phyloP scores from a whole-genome alignment of 495 filamentous ascomycete species.

The Bacidia rubella region DNA sequence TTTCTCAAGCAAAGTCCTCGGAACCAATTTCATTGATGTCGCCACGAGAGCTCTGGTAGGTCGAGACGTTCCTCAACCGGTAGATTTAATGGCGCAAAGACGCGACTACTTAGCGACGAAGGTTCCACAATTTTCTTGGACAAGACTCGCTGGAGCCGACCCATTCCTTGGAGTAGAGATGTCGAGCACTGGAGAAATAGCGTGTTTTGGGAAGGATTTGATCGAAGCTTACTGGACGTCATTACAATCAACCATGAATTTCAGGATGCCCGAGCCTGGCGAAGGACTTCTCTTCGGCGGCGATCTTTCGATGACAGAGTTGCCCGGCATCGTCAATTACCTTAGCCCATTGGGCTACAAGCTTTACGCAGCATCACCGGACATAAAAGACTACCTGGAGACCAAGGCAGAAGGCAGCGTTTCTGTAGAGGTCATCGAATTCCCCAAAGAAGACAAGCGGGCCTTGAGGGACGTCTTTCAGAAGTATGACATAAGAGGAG shows the following conservation, averaged over 20 bases:
- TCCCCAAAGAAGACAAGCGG: constrained; percentile 92
- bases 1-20: constrained; percentile 92
- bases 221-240: constrained; percentile 96
- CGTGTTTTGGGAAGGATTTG: constrained; percentile 91
- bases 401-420: constrained; percentile 43
- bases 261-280: constrained; percentile 83
- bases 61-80: constrained; percentile 71
- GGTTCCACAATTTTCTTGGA: constrained; percentile 98
- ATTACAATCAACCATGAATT: constrained; percentile 97
- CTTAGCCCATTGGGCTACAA: constrained; percentile 84
- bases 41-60: constrained; percentile 87
- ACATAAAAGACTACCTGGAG: constrained; percentile 76
- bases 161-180: constrained; percentile 98
- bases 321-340: constrained; percentile 68
- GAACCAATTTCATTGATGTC: constrained; percentile 93
- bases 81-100: constrained; percentile 77
- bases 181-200: constrained; percentile 93
- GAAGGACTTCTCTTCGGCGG: constrained; percentile 92
- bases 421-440: constrained; percentile 82
- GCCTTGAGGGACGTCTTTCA: constrained; percentile 89
- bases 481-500: constrained; percentile 90
- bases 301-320: constrained; percentile 49
- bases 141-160: constrained; percentile 92
- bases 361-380: constrained; percentile 68
- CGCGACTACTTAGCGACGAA: constrained; percentile 91